A percentile compares a stretch with the other conserved stretches of the same genome.
phyloP scores from a whole-genome alignment of 1,139 yeast species.

The Meyerozyma guilliermondii region DNA sequence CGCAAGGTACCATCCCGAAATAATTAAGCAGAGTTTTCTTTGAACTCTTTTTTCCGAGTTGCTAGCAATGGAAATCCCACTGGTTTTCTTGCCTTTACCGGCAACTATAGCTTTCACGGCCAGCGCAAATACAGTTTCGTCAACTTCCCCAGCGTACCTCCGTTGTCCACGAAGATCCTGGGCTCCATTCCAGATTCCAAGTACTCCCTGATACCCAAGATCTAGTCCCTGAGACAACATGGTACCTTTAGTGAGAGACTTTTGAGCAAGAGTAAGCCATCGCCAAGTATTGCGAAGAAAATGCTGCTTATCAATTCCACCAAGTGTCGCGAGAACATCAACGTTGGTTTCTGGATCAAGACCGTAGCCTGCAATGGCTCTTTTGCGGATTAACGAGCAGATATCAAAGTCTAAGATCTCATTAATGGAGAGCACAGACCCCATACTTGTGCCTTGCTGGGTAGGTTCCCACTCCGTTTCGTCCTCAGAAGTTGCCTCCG shows the following conservation, averaged over 20 bases:
- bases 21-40: slow-evolving; percentile 74
- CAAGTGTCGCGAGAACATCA: slow-evolving; percentile 49
- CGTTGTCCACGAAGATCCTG: slow-evolving; percentile 56
- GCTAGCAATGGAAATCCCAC: slow-evolving; percentile 41
- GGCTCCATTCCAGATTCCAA: slow-evolving; percentile 85
- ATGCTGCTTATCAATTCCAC: slow-evolving; percentile 50
- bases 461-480: slow-evolving; percentile 12
- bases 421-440: slow-evolving; percentile 4
- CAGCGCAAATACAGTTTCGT: slow-evolving; percentile 41
- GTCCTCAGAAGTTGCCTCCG: slow-evolving; percentile 30
- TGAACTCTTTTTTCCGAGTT: slow-evolving; percentile 53
- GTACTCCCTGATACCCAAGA: slow-evolving; percentile 81
- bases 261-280: slow-evolving; percentile 75
- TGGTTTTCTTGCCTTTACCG: slow-evolving; percentile 39
- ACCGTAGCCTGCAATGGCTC: slow-evolving; percentile 75
- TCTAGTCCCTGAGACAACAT: slow-evolving; percentile 69
- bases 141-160: slow-evolving; percentile 35
- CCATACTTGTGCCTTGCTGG: background rate
- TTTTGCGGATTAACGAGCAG: slow-evolving; percentile 56
- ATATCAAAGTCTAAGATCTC: slow-evolving; percentile 56
- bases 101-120: slow-evolving; percentile 42
- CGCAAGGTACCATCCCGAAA: slow-evolving; percentile 90
- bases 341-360: slow-evolving; percentile 64
- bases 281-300: slow-evolving; percentile 80
- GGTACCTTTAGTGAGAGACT: slow-evolving; percentile 61